These are phyloP conservation scores for Fraxinus latifolia DNA, from an alignment of 305 asterid genomes.

Conservation along the genomic window DNA sequence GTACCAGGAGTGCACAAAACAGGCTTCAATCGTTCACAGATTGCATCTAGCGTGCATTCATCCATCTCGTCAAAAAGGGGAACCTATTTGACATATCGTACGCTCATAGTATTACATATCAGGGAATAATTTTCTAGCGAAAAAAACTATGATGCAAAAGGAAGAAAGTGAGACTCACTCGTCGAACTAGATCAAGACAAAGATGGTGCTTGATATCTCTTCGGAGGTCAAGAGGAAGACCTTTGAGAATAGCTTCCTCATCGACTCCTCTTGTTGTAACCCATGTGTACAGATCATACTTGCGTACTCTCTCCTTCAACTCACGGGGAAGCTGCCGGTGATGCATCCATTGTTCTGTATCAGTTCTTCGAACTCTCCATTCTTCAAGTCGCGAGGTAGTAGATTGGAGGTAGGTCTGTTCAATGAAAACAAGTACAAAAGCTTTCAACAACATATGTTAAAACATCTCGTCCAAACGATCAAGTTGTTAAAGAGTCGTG, in stretches of 20 bases:
- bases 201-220: conserved; percentile 60
- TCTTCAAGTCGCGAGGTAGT: conserved; percentile 51
- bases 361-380: conserved; percentile 56
- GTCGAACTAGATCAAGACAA: conserved; percentile 60
- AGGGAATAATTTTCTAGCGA: background rate
- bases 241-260: conserved; percentile 43
- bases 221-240: conserved; percentile 54
- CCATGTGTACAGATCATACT: conserved; percentile 50
- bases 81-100: conserved; percentile 28
- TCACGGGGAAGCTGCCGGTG: conserved; percentile 56
- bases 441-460: background rate
- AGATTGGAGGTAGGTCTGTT: conserved; percentile 51
- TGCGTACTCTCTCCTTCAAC: conserved; percentile 50
- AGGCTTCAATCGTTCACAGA: conserved; percentile 56
- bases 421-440: background rate
- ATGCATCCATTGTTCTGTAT: conserved; percentile 65
- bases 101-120: background rate
- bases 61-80: conserved; percentile 60
- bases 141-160: background rate
- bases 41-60: conserved; percentile 51
- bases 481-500: background rate
- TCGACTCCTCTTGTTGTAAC: conserved; percentile 58
- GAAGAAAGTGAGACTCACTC: conserved; percentile 34
- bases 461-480: background rate
- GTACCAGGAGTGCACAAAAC: conserved; percentile 42